Base-by-base conservation (phyloP, 495 filamentous ascomycete species). In the Ascodesmis nigricans region DNA sequence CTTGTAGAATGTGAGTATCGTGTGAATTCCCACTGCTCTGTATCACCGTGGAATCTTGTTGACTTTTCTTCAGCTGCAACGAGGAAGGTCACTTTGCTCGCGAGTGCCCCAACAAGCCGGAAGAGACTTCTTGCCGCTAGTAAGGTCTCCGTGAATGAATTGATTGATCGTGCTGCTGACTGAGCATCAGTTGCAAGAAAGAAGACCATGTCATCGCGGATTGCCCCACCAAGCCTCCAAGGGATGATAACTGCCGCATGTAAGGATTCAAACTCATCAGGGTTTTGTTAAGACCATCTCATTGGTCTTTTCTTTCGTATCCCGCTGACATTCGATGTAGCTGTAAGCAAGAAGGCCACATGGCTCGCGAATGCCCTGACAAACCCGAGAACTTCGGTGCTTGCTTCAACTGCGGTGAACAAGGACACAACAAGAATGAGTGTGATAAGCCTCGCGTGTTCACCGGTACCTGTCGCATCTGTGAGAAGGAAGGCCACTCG, bases 361-460 rank as follows among this genome's bases (percentile, higher is more conserved):
- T 58, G 9, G 63, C 73, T 7, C 56, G 61, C 21, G 69, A 79
- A 29, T 93, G 83, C 40, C 79, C 82, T 0, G 56, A 66, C 2
- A 67, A 63, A 39, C 68, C 67, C 3, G 59, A 69, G 4, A 54
- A 61, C 7, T 50, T 53, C 21, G 60, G 59, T 16, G 64, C 59
- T 21, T 91, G 79, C 58, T 90, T 70, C 64, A 82, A 80, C 49
- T 91, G 80, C 41, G 76, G 73, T 22, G 55, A 80, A 47, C 54
- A 61, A 38, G 77, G 75, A 10, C 67, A 71, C 54, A 56, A 43
- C 38, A 67, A 64, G 50, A 36, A 45, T 1, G 65, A 67, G 2
- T 68, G 65, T 43, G 49, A 74, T 13, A 71, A 82, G 35, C 64
- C 66, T 33, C 58, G 54, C 36, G 68, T 68, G 29, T 79, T 69